These are phyloP conservation scores for Dactylellina haptotyla DNA, from an alignment of 2,329 filamentous ascomycete species.

Conservation along the genomic window DNA sequence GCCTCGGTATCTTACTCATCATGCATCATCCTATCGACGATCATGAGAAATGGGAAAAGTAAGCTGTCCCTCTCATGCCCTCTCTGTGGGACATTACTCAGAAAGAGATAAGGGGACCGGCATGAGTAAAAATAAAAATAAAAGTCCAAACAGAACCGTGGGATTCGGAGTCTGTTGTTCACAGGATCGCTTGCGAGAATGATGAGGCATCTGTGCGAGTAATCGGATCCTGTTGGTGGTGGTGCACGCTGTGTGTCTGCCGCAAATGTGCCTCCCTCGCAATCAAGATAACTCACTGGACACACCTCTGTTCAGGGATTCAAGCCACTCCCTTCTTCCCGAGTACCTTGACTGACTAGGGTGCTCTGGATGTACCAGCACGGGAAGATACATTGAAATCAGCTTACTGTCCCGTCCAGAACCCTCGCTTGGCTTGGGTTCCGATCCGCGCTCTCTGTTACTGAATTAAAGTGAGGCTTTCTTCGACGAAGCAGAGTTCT, in stretches of 20 bases:
- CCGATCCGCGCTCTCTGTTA: conserved; percentile 35
- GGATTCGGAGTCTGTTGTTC: conserved; percentile 18
- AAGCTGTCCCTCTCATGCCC: conserved; percentile 7
- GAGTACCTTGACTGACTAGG: conserved; percentile 1
- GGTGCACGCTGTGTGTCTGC: conserved; percentile 27
- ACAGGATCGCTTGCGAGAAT: conserved; percentile 25
- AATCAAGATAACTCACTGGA: too few relatives aligned
- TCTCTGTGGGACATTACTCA: conserved; percentile 37
- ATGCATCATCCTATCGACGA: conserved; percentile 39
- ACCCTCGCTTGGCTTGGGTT: conserved; percentile 44
- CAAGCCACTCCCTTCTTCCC: neutral
- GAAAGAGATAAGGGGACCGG: neutral
- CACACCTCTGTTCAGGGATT: too few relatives aligned
- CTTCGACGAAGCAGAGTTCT: too few relatives aligned
- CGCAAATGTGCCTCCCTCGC: too few relatives aligned
- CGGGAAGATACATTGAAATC: conserved; percentile 43
- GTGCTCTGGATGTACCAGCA: conserved; percentile 38
- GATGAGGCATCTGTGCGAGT: conserved; percentile 30
- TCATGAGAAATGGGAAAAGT: conserved; percentile 14
- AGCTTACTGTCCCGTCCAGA: conserved; percentile 19
- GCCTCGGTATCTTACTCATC: conserved; percentile 48
- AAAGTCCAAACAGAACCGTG: too few relatives aligned
- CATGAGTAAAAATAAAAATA: too few relatives aligned
- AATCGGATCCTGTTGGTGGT: conserved; percentile 38
- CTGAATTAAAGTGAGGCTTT: neutral